These are phyloP conservation scores for Aquilaria yunnanensis DNA, from an alignment of 345 rosid species.

Conservation along the genomic window DNA sequence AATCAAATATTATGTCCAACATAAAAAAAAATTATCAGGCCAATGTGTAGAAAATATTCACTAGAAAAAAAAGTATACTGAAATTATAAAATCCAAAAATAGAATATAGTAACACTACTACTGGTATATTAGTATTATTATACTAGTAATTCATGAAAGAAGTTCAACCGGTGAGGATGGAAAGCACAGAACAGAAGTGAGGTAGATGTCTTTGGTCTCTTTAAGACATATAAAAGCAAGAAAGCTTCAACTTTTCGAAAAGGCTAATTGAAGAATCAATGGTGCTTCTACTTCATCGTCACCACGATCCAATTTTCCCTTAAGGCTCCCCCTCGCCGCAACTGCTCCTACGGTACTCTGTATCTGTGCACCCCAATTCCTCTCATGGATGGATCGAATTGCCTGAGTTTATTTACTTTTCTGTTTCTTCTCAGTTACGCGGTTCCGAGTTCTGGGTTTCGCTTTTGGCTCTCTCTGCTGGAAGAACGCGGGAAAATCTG, in stretches of 20 bases:
- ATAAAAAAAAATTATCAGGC: too few relatives aligned
- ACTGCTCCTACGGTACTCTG: conserved; percentile 9
- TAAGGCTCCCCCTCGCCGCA: conserved; percentile 9
- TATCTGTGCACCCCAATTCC: too few relatives aligned
- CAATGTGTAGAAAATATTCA: too few relatives aligned
- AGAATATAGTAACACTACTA: not conserved
- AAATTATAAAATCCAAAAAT: too few relatives aligned
- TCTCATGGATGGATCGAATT: too few relatives aligned
- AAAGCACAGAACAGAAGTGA: conserved; percentile 6
- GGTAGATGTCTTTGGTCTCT: not conserved
- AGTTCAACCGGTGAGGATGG: conserved; percentile 8
- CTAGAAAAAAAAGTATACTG: too few relatives aligned
- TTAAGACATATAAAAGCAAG: conserved; percentile 7
- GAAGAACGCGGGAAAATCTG: too few relatives aligned
- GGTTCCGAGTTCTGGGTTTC: too few relatives aligned
- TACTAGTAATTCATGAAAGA: conserved; percentile 3
- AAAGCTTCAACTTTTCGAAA: conserved; percentile 17
- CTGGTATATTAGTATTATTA: not conserved
- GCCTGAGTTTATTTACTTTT: too few relatives aligned
- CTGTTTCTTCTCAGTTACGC: too few relatives aligned
- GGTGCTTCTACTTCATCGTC: conserved; percentile 12
- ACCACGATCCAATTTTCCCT: conserved; percentile 18
- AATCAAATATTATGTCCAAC: too few relatives aligned
- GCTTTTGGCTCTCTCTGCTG: too few relatives aligned
- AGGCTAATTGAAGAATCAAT: conserved; percentile 3